A percentile compares a stretch with the other conserved stretches of the same genome.
These are phyloP conservation scores for Eucalyptus grandis DNA, from an alignment of 345 rosid species.

Conservation along the genomic window DNA sequence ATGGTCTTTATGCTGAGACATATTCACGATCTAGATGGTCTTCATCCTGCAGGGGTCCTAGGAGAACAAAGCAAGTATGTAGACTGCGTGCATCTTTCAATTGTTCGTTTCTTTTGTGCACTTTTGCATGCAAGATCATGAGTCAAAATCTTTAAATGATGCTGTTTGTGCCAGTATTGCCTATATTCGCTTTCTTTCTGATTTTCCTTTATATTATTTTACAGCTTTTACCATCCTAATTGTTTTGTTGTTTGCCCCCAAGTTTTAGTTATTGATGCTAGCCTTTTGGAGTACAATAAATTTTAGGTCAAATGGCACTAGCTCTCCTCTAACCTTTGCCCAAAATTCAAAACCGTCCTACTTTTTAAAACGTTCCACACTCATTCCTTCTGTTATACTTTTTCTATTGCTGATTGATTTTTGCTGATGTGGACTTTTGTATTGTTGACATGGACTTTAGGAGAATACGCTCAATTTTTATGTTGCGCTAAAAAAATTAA, in stretches of 20 bases:
- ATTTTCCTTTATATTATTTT: not conserved
- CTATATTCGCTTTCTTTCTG: not conserved
- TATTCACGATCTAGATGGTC: constrained; percentile 75
- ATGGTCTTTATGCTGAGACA: constrained; percentile 66
- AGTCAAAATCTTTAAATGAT: not conserved
- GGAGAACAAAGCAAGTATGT: constrained; percentile 77
- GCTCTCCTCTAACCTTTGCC: not conserved
- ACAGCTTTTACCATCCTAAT: not conserved
- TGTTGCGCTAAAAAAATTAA: not conserved
- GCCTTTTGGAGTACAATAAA: not conserved
- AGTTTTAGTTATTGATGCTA: not conserved
- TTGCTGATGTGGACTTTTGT: not conserved
- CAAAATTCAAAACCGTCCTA: not conserved
- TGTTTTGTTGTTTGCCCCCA: not conserved
- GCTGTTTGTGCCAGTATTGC: not conserved
- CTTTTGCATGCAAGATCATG: not conserved
- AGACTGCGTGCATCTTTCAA: not conserved
- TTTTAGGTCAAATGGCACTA: not conserved
- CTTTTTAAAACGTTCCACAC: not conserved
- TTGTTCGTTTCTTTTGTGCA: not conserved
- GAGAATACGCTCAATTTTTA: not conserved
- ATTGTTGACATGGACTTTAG: not conserved
- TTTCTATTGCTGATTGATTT: not conserved
- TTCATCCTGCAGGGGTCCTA: constrained; percentile 46
- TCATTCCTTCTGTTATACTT: not conserved